Percentiles rank a stretch among this genome's conserved stretches.
phyloP scores from a whole-genome alignment of 495 filamentous ascomycete species.

The Talaromyces borbonicus region DNA sequence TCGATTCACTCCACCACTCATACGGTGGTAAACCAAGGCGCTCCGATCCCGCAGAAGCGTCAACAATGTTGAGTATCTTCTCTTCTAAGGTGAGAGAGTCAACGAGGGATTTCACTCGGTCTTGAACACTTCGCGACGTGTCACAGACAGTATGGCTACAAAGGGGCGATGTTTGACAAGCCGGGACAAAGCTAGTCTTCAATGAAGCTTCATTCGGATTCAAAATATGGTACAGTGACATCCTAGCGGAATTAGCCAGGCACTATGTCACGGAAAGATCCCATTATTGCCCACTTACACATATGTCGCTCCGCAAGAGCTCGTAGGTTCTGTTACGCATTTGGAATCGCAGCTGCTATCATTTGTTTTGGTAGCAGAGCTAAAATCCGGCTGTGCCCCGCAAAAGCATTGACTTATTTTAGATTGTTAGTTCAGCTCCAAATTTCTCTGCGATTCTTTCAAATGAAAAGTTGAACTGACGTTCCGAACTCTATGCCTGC shows the following conservation, averaged over 20 bases:
- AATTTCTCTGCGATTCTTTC: no score
- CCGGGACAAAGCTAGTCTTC: not conserved
- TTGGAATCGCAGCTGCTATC: not conserved
- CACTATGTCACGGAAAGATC: no score
- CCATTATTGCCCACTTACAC: no score
- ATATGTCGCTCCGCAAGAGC: not conserved
- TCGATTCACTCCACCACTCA: constrained; percentile 36
- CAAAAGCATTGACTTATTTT: not conserved
- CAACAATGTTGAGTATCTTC: constrained; percentile 40
- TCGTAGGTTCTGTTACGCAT: not conserved
- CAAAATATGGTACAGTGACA: constrained; percentile 1
- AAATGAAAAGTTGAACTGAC: not conserved
- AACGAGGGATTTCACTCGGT: constrained; percentile 24
- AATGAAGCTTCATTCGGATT: not conserved
- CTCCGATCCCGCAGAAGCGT: constrained; percentile 35
- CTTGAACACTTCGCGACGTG: constrained; percentile 18
- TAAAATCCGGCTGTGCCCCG: not conserved
- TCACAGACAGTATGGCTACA: constrained; percentile 24
- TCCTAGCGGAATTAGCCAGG: not conserved
- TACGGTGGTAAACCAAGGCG: constrained; percentile 40
- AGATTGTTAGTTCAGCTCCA: no score
- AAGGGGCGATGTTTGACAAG: not conserved
- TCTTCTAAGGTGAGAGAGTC: constrained; percentile 26
- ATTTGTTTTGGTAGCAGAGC: not conserved
- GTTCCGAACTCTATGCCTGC: not conserved